These are phyloP conservation scores for Claviceps monticola DNA, from an alignment of 2,329 filamentous ascomycete genomes.

Conservation along the genomic window DNA sequence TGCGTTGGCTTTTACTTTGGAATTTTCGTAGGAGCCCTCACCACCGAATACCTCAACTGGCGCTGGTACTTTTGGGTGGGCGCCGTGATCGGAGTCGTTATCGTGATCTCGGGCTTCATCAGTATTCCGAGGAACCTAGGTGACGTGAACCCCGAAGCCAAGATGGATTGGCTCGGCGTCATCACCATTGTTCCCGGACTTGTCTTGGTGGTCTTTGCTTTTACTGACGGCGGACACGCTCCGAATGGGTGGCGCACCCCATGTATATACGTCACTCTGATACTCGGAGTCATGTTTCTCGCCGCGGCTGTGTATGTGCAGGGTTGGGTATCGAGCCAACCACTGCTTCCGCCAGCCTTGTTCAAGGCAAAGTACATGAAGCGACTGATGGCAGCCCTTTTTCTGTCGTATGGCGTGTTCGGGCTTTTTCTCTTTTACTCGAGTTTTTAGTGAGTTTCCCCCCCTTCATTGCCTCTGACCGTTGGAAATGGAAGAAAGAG, in stretches of 20 bases:
- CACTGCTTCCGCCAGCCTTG: slow-evolving; percentile 55
- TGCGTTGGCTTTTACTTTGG: slow-evolving; percentile 48
- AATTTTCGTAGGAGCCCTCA: slow-evolving; percentile 52
- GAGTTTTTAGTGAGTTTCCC: slow-evolving; percentile 44
- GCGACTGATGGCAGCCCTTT: slow-evolving; percentile 43
- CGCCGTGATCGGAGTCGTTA: slow-evolving; percentile 25
- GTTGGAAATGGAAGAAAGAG: background rate
- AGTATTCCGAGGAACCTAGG: slow-evolving; percentile 24
- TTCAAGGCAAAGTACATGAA: slow-evolving; percentile 59
- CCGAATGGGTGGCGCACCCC: slow-evolving; percentile 57
- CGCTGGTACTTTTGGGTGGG: slow-evolving; percentile 61
- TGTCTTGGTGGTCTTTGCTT: slow-evolving; percentile 57
- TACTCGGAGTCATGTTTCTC: slow-evolving; percentile 48
- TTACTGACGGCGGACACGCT: slow-evolving; percentile 60
- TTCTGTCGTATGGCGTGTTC: slow-evolving; percentile 54
- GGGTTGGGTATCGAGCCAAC: slow-evolving; percentile 52
- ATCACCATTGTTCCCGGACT: slow-evolving; percentile 49
- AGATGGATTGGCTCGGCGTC: slow-evolving; percentile 58
- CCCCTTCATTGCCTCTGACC: background rate
- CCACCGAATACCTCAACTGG: slow-evolving; percentile 48
- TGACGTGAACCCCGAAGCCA: slow-evolving; percentile 11
- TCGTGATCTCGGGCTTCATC: slow-evolving; percentile 29
- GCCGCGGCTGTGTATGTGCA: slow-evolving; percentile 53
- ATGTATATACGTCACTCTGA: slow-evolving; percentile 53
- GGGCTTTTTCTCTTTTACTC: slow-evolving; percentile 58